Percentiles rank a stretch among this genome's conserved stretches.
Conservation (phyloP, 2,329 filamentous ascomycete species). For the Cladophialophora bantiana region DNA sequence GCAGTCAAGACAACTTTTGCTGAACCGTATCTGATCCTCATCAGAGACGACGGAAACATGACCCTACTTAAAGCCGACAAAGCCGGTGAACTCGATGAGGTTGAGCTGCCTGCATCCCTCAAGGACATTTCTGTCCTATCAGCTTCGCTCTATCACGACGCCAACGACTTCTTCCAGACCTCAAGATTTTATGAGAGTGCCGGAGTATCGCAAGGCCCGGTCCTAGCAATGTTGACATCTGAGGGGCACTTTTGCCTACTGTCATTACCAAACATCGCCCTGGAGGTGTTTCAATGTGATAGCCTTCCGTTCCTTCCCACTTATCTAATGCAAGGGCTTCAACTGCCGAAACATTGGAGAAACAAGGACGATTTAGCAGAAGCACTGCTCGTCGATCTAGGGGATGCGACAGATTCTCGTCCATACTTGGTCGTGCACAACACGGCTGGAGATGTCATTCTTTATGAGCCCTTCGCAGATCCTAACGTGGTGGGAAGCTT, state of each 20-base stretch:
- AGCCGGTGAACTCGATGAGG: constrained; percentile 83
- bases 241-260: constrained; percentile 75
- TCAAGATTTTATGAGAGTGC: constrained; percentile 51
- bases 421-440: constrained; percentile 86
- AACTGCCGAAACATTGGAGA: constrained; percentile 70
- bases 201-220: constrained; percentile 40
- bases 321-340: constrained; percentile 73
- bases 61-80: constrained; percentile 80
- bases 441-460: constrained; percentile 77
- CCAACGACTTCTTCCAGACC: constrained; percentile 61
- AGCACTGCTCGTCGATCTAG: constrained; percentile 82
- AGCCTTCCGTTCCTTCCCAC: constrained; percentile 80
- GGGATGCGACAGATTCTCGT: constrained; percentile 71
- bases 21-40: constrained; percentile 83
- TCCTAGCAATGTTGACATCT: constrained; percentile 78
- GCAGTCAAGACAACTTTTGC: constrained; percentile 82
- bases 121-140: constrained; percentile 77
- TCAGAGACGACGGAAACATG: constrained; percentile 82
- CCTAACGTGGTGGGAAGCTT: constrained; percentile 52
- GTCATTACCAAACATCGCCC: constrained; percentile 73
- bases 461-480: constrained; percentile 79
- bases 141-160: constrained; percentile 82
- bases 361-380: constrained; percentile 78
- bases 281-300: constrained; percentile 75
- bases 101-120: constrained; percentile 68